Percentiles rank a stretch among this genome's conserved stretches.
Evolutionary conservation across 768 basidiomycete species (phyloP).

Genomic region (Tylopilus vinaceipallidus): DNA sequence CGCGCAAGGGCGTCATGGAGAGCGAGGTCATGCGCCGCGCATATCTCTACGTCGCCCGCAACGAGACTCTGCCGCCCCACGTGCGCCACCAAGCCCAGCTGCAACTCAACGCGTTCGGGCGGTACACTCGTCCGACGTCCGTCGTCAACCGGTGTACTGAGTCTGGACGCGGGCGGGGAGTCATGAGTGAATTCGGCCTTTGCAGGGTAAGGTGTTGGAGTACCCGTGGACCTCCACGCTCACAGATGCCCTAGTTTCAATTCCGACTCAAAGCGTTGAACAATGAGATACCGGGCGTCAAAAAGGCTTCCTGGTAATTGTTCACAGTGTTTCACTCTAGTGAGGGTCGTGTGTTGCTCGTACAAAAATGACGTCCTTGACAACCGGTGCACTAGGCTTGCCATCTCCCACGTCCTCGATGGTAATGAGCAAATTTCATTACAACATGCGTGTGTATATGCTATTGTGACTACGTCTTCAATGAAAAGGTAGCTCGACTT

Average conservation of each 20-base stretch:
- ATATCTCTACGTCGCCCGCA: constrained; percentile 91
- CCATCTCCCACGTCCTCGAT: not conserved
- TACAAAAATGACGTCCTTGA: not conserved
- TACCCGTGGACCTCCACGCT: not conserved
- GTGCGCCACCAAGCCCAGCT: constrained; percentile 93
- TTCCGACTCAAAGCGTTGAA: constrained; percentile 82
- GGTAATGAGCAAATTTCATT: no score
- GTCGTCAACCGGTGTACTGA: constrained; percentile 89
- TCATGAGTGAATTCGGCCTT: constrained; percentile 86
- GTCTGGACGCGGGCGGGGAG: constrained; percentile 82
- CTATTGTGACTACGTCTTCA: constrained; percentile 8
- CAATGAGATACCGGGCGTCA: constrained; percentile 84
- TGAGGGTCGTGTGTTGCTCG: not conserved
- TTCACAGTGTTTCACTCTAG: not conserved
- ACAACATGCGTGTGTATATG: constrained; percentile 4
- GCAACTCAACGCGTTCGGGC: constrained; percentile 84
- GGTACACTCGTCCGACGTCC: constrained; percentile 78
- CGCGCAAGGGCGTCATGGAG: constrained; percentile 63
- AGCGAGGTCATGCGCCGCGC: constrained; percentile 86
- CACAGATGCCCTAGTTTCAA: constrained; percentile 61
- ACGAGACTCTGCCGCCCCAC: constrained; percentile 82
- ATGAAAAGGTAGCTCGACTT: not conserved
- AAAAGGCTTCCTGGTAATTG: constrained; percentile 86
- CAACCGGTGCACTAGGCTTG: not conserved
- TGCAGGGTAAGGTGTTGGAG: constrained; percentile 57